Percentiles rank a stretch among this genome's conserved stretches.
phyloP scores from a whole-genome alignment of 306 rosid genomes.

The Trichosanthes cucumerina region DNA sequence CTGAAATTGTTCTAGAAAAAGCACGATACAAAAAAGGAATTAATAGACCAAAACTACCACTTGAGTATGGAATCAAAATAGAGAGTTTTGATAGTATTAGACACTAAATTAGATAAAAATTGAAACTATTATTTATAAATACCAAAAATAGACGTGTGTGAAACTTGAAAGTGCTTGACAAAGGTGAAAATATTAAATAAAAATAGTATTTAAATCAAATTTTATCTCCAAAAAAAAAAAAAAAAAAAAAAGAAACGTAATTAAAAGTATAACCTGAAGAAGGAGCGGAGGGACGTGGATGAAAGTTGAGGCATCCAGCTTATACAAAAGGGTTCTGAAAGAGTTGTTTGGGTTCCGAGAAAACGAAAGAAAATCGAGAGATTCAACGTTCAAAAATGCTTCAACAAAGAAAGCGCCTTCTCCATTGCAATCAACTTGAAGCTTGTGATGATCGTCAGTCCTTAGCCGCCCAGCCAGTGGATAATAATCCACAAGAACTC shows the following conservation, averaged over 20 bases:
- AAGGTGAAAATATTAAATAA: too few species aligned
- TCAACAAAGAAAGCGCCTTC: conserved; percentile 71
- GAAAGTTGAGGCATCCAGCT: conserved; percentile 47
- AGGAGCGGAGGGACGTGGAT: conserved; percentile 75
- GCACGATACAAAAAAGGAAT: too few species aligned
- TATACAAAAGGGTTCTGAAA: conserved; percentile 58
- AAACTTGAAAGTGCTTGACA: too few species aligned
- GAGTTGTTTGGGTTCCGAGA: conserved; percentile 46
- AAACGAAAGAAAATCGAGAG: conserved; percentile 33
- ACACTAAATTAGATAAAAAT: too few species aligned
- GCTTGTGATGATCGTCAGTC: conserved; percentile 37
- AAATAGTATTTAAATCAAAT: too few species aligned
- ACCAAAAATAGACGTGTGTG: neutral
- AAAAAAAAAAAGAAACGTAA: neutral
- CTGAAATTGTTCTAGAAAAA: too few species aligned
- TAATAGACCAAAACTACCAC: too few species aligned
- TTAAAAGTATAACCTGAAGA: conserved; percentile 49
- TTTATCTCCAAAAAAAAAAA: neutral
- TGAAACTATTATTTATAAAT: too few species aligned
- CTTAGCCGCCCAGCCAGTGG: conserved; percentile 82
- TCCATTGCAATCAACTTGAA: conserved; percentile 70
- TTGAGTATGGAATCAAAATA: too few species aligned
- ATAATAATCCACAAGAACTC: conserved; percentile 66
- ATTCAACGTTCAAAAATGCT: conserved; percentile 56
- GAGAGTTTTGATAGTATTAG: too few species aligned